Base-by-base conservation (phyloP, 805 yeast genomes). In the Clavispora santaluciae region DNA sequence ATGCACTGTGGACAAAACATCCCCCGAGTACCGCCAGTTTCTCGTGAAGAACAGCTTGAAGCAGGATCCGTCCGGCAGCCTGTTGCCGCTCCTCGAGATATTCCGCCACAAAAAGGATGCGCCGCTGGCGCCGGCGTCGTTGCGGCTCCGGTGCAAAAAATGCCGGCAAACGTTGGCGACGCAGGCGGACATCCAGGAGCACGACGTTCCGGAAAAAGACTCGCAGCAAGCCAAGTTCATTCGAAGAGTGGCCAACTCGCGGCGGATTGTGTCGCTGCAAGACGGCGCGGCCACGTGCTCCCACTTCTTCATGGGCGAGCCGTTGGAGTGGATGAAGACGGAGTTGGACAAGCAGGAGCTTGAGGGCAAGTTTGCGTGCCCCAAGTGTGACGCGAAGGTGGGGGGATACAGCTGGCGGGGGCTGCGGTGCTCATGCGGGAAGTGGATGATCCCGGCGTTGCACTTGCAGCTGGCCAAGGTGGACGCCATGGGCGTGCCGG, bases 401-500 rank as follows among this genome's bases (percentile, higher is more conserved):
- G 99, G 99, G 11, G 89, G 87, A 0, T 93, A 89, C 59, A 79
- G 82, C 46, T 93, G 99, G 99, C 86, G 82, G 54, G 99, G 99
- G 0, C 79, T 91, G 2, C 69, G 95, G 53, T 93, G 99, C 61
- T 79, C 93, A 43, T 93, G 99, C 61, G 97, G 97, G 2, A 79
- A 78, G 53, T 93, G 99, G 99, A 82, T 91, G 72, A 76, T 87
- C 8, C 99, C 99, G 0, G 95, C 95, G 1, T 74, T 93, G 44
- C 87, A 86, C 59, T 61, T 93, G 41, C 89, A 82, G 59, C 70
- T 81, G 22, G 83, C 89, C 6, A 86, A 86, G 58, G 91, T 87
- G 5, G 97, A 91, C 57, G 78, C 78, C 44, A 70, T 80, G 39
- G 60, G 50, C 31, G 28, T 8, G n/a, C n/a, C n/a, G n/a, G n/a